Conservation (phyloP, 257 asterid species). For the Linaria vulgaris region DNA sequence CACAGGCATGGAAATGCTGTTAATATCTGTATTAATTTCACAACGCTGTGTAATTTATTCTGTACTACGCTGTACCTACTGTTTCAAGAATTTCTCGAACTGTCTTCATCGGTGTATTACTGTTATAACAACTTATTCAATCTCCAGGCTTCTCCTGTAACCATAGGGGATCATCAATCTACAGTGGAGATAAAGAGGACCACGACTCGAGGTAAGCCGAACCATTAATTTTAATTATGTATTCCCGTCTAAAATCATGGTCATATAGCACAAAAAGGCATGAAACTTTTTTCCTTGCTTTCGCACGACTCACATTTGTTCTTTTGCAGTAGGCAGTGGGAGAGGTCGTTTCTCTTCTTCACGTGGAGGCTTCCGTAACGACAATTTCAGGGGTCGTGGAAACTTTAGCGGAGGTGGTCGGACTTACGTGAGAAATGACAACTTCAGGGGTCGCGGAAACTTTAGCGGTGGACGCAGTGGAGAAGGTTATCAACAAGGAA, state of each 20-base stretch:
- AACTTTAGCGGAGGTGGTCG: constrained; percentile 50
- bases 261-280: background rate
- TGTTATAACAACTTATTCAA: background rate
- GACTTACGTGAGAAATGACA: constrained; percentile 58
- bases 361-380: constrained; percentile 66
- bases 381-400: constrained; percentile 59
- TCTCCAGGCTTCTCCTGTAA: constrained; percentile 70
- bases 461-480: constrained; percentile 34
- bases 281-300: background rate
- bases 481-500: constrained; percentile 49
- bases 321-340: constrained; percentile 48
- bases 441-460: constrained; percentile 52
- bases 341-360: constrained; percentile 57
- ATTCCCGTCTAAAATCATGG: too few species aligned
- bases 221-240: background rate
- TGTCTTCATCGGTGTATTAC: too few species aligned
- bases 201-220: constrained; percentile 62
- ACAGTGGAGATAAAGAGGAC: constrained; percentile 79
- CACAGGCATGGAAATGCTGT: too few species aligned
- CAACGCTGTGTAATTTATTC: too few species aligned
- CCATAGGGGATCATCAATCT: constrained; percentile 59
- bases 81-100: too few species aligned
- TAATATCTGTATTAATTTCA: too few species aligned
- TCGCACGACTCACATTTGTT: constrained; percentile 2
- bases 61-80: too few species aligned